A percentile compares a stretch with the other conserved stretches of the same genome.
Evolutionary conservation across 352 stramenopile genomes (phyloP).

Genomic region (Phytophthora quininea): DNA sequence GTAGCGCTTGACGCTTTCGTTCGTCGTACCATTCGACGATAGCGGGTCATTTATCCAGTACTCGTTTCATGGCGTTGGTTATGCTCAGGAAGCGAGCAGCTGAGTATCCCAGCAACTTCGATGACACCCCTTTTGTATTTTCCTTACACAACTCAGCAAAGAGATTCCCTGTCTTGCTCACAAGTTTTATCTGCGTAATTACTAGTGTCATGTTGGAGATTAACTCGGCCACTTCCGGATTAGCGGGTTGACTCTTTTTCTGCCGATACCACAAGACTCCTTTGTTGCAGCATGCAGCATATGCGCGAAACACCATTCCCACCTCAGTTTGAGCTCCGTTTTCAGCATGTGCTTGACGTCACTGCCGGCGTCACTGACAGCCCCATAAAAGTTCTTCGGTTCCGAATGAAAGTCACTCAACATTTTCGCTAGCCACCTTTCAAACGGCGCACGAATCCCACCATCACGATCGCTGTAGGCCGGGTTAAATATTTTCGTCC

Average conservation of each 20-base stretch:
- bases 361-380: slow-evolving; percentile 18
- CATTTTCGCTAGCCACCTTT: background rate
- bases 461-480: background rate
- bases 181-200: slow-evolving; percentile 9
- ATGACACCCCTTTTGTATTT: slow-evolving; percentile 15
- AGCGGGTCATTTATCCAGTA: slow-evolving; percentile 11
- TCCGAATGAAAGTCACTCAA: slow-evolving; percentile 29
- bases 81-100: slow-evolving; percentile 20
- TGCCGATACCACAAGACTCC: slow-evolving; percentile 27
- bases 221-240: slow-evolving; percentile 28
- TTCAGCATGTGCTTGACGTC: slow-evolving; percentile 31
- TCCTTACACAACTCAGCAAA: slow-evolving; percentile 18
- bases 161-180: slow-evolving; percentile 11
- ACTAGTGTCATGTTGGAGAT: slow-evolving; percentile 10
- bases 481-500: background rate
- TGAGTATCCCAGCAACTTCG: slow-evolving; percentile 12
- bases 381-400: slow-evolving; percentile 17
- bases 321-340: slow-evolving; percentile 18
- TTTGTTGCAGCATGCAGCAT: slow-evolving; percentile 32
- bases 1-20: background rate
- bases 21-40: slow-evolving; percentile 18
- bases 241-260: slow-evolving; percentile 4
- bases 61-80: slow-evolving; percentile 7
- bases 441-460: background rate
- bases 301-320: slow-evolving; percentile 29